Base-by-base conservation (phyloP, 2,329 filamentous ascomycete genomes). In the Venturia aucupariae region DNA sequence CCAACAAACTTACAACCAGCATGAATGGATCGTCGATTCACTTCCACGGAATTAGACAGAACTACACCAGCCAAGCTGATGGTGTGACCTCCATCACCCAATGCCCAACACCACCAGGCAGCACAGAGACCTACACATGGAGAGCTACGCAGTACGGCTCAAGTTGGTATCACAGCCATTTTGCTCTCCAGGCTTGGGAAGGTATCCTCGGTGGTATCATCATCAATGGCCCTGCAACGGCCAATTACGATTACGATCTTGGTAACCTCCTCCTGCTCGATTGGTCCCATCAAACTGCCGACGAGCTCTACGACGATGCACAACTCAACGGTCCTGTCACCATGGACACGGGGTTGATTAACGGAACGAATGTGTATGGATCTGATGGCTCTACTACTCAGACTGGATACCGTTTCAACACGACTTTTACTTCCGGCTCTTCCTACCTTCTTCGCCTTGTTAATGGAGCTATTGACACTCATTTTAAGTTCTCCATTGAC, bases 361-460 rank as follows among this genome's bases (percentile, higher is more conserved):
- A 79, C 67, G 77, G 77, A 35, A 75, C 73, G 64, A 79, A 79
- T 66, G 72, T 73, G 0, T 77, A 72, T 67, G 61, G 44, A 8
- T 32, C 3, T 11, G 64, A 64, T 42, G 44, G 27, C 22, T 22
- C 64, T 65, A 24, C 73, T 68, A 4, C 70, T 71, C 4, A 74
- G 59, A 62, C 57, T 22, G 71, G 71, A 69, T 46, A 73, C 71
- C 55, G 59, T 61, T 46, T 65, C 62, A 8, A 69, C 39, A 42
- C 73, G 59, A 67, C 67, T 3, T 57, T 57, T n/a, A 15, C 17
- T 10, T 57, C 51, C 15, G 78, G 77, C 42, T 79, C 79, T 62
- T 72, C 72, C 59, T 78, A 80, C 65, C 70, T 74, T n/a, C 69
- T 80, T n/a, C 74, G 78, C 19, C 70, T 80, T 2, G 71, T 78